Base-by-base conservation (phyloP, 2,329 filamentous ascomycete genomes). In the Fonsecaea monophora region DNA sequence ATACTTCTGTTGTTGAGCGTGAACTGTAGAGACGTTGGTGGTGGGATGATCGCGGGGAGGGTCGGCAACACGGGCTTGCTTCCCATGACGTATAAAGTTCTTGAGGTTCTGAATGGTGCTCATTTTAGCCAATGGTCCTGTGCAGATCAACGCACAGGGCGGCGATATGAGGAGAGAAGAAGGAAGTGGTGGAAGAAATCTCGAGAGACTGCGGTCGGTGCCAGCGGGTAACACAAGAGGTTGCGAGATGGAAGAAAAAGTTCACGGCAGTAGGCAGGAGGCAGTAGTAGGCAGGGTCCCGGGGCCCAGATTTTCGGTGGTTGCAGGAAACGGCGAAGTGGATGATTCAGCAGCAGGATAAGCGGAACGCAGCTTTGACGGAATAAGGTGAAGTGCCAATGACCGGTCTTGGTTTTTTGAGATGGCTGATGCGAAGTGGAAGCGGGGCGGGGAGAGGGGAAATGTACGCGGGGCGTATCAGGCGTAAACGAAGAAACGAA, bases 41-140 rank as follows among this genome's bases (percentile, higher is more conserved):
- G 84, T 90, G 72, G 86, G 84, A 77, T 87, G 86, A 67, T 83
- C 86, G 74, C 85, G 86, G 53, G 79, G 82, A 66, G 83, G 82
- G 64, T 87, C 85, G 72, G 86, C 85, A 71, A 83, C 85, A 72
- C 92, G 91, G 74, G 93, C 94, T 85, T 97, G 93, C 84, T 97
- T 97, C 81, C 94, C 94, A 84, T 97, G 94, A 73, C 94, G 92
- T 81, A 98, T 95, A 81, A 98, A 96, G 81, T 97, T 97, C 82
- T 98, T 97, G 75, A 97, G 69, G 78, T 95, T 95, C 83, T 97
- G 94, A 82, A 97, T 96, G 55, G 87, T 87, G 74, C 85, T 87
- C 87, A 89, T 89, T 62, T 70, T 70, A 68, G 66, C 58, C 25
- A 54, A 40, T 34, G 45, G 37, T 59, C 30, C 48, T 50, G 50